Conservation (phyloP, 1,284 basidiomycete genomes). For the Microbotryum silenes-acaulis region DNA sequence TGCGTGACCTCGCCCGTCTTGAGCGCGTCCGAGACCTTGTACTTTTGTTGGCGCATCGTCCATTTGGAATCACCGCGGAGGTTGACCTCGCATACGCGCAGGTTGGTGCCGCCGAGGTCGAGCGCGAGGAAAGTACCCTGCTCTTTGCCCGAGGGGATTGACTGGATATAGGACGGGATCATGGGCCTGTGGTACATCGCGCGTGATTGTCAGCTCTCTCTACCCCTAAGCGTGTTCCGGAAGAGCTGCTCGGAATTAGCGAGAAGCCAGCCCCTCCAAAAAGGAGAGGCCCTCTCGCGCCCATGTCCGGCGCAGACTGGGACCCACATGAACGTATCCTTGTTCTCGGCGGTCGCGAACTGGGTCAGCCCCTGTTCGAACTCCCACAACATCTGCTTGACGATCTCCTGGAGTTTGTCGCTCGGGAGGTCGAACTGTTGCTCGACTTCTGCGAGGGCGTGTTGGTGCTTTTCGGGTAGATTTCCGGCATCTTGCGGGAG, state of each 20-base stretch:
- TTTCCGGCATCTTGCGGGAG: conserved; percentile 1
- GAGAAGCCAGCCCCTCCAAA: background rate
- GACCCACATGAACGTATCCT: conserved; percentile 35
- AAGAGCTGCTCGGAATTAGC: background rate
- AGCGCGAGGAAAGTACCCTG: conserved; percentile 86
- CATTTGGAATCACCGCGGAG: conserved; percentile 85
- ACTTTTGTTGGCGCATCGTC: conserved; percentile 82
- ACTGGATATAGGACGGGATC: conserved; percentile 74
- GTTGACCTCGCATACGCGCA: conserved; percentile 67
- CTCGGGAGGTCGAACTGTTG: conserved; percentile 60
- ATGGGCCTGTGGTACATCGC: conserved; percentile 16
- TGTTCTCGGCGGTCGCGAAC: conserved; percentile 25
- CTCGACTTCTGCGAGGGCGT: conserved; percentile 50
- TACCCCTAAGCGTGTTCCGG: background rate
- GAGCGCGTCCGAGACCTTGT: conserved; percentile 78
- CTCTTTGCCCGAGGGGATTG: conserved; percentile 82
- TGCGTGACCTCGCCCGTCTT: conserved; percentile 78
- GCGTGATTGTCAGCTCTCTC: conserved; percentile 50
- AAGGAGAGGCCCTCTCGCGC: background rate
- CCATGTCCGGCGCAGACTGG: conserved; percentile 1
- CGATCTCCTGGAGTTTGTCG: conserved; percentile 58
- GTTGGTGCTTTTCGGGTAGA: conserved; percentile 12
- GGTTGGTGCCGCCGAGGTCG: conserved; percentile 88
- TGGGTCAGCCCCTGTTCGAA: conserved; percentile 52
- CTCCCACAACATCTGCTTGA: conserved; percentile 69